Percentiles rank a stretch among this genome's conserved stretches.
Conservation (phyloP, 345 rosid genomes). For the Crucihimalaya himalaica region DNA sequence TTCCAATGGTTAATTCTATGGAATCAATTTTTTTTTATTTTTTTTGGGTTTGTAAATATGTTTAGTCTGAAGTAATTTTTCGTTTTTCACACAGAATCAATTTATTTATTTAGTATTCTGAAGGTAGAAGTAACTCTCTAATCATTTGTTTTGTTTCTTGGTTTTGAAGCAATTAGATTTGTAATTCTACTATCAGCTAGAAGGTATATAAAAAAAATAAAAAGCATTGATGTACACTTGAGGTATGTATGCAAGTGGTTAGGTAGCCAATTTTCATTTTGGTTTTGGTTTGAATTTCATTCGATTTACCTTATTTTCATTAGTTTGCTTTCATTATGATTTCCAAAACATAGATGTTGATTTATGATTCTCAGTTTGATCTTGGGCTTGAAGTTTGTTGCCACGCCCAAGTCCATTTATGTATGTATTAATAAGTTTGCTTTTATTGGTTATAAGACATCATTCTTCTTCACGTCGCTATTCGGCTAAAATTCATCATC, state of each 20-base stretch:
- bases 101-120: neutral
- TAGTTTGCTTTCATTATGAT: neutral
- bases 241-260: neutral
- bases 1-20: too few species aligned
- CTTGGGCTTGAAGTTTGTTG: neutral
- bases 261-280: neutral
- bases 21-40: too few species aligned
- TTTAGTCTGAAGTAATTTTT: neutral
- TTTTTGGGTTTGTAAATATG: neutral
- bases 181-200: neutral
- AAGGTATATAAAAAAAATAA: too few species aligned
- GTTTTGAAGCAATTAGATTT: neutral
- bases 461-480: too few species aligned
- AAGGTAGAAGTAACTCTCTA: neutral
- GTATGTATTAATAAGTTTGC: neutral
- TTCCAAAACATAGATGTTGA: neutral
- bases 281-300: neutral
- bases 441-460: too few species aligned
- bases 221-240: neutral
- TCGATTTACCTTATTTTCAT: neutral
- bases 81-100: too few species aligned
- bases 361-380: neutral
- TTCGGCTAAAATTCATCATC: neutral
- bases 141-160: neutral
- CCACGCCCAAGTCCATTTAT: neutral